A percentile compares a stretch with the other conserved stretches of the same genome.
Evolutionary conservation across 2,329 filamentous ascomycete species (phyloP).

Genomic region (Pseudocercospora cruenta): DNA sequence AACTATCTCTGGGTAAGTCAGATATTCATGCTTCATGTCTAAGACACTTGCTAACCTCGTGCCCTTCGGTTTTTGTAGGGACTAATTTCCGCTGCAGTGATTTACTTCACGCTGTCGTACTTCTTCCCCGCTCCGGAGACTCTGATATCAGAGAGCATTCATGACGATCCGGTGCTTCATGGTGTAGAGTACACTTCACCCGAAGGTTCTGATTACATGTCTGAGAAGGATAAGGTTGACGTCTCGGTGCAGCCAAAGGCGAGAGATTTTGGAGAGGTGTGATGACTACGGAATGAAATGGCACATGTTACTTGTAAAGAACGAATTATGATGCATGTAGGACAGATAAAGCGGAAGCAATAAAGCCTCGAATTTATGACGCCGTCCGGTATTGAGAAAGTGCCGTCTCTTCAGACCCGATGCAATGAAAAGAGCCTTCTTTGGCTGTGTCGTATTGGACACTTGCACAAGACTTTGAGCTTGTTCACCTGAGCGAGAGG

Average conservation of each 20-base stretch:
- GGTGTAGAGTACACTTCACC: conserved; percentile 22
- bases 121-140: conserved; percentile 56
- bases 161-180: conserved; percentile 29
- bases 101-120: conserved; percentile 58
- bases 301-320: background rate
- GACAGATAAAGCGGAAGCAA: background rate
- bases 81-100: conserved; percentile 58
- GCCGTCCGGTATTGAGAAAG: too few species aligned
- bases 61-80: conserved; percentile 40
- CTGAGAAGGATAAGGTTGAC: conserved; percentile 15
- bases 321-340: background rate
- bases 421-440: too few species aligned
- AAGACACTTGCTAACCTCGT: too few species aligned
- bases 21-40: too few species aligned
- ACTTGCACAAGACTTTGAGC: too few species aligned
- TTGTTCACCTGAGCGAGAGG: background rate
- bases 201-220: conserved; percentile 10
- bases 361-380: background rate
- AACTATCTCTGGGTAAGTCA: conserved; percentile 60
- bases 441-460: too few species aligned
- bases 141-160: conserved; percentile 43
- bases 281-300: background rate
- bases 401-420: too few species aligned
- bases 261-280: conserved; percentile 17
- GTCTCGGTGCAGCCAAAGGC: conserved; percentile 16